Conservation (phyloP, 805 yeast genomes). For the Starmerella tilneyi region DNA sequence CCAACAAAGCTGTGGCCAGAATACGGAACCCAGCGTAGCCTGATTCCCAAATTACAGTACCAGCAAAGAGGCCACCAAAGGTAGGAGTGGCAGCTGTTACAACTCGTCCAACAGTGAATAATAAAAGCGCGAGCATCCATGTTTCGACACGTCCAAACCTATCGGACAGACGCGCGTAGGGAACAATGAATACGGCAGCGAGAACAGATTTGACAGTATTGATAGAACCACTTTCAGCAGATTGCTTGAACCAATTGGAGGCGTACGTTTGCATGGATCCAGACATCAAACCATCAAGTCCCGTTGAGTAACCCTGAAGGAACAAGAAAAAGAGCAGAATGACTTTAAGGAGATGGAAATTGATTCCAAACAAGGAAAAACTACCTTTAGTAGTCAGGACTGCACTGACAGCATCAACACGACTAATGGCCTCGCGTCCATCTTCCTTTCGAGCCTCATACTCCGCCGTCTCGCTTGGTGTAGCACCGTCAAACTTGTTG, state of each 20-base stretch:
- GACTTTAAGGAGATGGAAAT: constrained; percentile 8
- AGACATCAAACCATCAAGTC: constrained; percentile 52
- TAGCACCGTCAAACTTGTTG: too few species aligned
- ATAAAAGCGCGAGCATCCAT: constrained; percentile 39
- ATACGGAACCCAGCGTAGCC: constrained; percentile 60
- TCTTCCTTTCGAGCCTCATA: background rate
- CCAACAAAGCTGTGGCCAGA: constrained; percentile 45
- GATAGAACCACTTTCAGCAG: constrained; percentile 50
- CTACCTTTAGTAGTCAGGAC: constrained; percentile 5
- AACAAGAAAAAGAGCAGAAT: constrained; percentile 42
- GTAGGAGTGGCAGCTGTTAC: constrained; percentile 52
- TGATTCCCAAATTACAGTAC: constrained; percentile 44
- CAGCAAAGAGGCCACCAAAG: constrained; percentile 52
- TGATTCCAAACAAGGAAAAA: constrained; percentile 1
- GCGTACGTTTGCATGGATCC: constrained; percentile 48
- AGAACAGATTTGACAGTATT: constrained; percentile 45
- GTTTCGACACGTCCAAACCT: constrained; percentile 52
- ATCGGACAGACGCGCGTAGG: constrained; percentile 54
- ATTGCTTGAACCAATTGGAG: constrained; percentile 42
- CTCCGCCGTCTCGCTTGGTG: background rate
- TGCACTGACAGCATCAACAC: constrained; percentile 13
- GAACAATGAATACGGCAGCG: constrained; percentile 57
- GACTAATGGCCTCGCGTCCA: constrained; percentile 12
- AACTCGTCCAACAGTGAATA: constrained; percentile 54
- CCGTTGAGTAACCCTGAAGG: constrained; percentile 48